A percentile compares a stretch with the other conserved stretches of the same genome.
These are phyloP conservation scores for Lasiosphaeris hirsuta DNA, from an alignment of 495 filamentous ascomycete species.

Conservation along the genomic window DNA sequence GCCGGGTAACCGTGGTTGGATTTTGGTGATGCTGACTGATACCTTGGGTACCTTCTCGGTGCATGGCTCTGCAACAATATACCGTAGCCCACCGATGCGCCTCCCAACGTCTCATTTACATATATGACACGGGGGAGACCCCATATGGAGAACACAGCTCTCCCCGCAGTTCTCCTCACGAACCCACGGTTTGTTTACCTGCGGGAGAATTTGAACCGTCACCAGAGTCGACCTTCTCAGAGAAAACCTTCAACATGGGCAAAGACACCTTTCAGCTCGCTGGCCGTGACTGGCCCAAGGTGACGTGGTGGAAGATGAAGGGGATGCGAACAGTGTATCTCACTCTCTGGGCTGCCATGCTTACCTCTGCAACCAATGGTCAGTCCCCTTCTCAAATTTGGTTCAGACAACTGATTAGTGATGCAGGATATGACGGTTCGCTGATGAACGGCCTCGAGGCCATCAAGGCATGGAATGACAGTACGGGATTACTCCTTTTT, in stretches of 20 bases:
- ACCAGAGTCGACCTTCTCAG: too few relatives aligned
- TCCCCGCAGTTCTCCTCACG: too few relatives aligned
- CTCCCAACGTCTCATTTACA: too few relatives aligned
- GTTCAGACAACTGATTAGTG: neutral
- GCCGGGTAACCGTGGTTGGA: too few relatives aligned
- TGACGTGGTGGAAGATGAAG: slow-evolving; percentile 40
- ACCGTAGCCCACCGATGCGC: too few relatives aligned
- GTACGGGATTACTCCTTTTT: slow-evolving; percentile 10
- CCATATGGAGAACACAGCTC: too few relatives aligned
- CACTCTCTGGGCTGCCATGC: slow-evolving; percentile 35
- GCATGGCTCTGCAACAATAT: too few relatives aligned
- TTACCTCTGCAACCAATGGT: slow-evolving; percentile 32
- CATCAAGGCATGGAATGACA: slow-evolving; percentile 42
- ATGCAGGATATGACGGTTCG: slow-evolving; percentile 20
- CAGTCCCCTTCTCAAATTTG: neutral
- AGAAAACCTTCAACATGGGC: slow-evolving; percentile 25
- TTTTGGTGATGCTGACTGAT: too few relatives aligned
- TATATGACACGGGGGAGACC: too few relatives aligned
- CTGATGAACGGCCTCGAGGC: slow-evolving; percentile 55
- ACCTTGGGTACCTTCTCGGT: too few relatives aligned
- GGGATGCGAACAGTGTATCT: slow-evolving; percentile 40
- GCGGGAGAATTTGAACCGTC: too few relatives aligned
- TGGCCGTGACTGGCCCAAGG: slow-evolving; percentile 38
- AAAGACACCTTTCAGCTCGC: slow-evolving; percentile 42
- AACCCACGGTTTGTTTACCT: too few relatives aligned